Conservation (phyloP, 768 basidiomycete species). For the Russula griseocarnosa region DNA sequence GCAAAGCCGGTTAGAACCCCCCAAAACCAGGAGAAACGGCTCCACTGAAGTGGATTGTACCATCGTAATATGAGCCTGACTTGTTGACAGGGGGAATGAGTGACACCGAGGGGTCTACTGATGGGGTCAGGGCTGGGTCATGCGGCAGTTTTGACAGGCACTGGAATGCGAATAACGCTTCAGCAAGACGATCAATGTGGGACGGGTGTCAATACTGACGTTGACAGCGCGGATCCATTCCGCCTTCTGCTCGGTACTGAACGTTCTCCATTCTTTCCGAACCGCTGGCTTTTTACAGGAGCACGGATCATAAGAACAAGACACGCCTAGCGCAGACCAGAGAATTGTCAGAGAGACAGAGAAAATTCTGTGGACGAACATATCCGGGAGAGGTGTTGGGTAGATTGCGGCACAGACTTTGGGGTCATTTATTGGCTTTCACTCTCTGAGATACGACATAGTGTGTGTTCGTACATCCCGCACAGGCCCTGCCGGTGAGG, state of each 20-base stretch:
- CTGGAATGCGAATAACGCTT: constrained; percentile 4
- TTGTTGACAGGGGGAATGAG: constrained; percentile 24
- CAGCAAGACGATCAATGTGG: neutral
- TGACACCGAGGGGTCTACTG: constrained; percentile 18
- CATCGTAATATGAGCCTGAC: constrained; percentile 27
- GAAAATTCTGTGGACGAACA: neutral
- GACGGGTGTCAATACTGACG: constrained; percentile 15
- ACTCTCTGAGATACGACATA: neutral
- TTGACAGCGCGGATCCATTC: constrained; percentile 33
- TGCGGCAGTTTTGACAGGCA: constrained; percentile 27
- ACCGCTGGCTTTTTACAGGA: constrained; percentile 27
- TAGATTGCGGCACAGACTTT: no score
- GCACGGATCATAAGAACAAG: neutral
- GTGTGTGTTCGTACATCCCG: neutral
- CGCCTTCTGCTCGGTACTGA: constrained; percentile 23
- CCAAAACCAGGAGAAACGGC: neutral
- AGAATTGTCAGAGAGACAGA: neutral
- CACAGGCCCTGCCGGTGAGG: neutral
- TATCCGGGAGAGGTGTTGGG: neutral
- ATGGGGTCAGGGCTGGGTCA: constrained; percentile 19
- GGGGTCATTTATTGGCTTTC: constrained; percentile 4
- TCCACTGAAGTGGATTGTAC: neutral
- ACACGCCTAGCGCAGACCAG: neutral
- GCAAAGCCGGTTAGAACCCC: neutral
- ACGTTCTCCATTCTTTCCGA: constrained; percentile 31